Base-by-base conservation (phyloP, 352 stramenopile species). In the Phytophthora pistaciae region DNA sequence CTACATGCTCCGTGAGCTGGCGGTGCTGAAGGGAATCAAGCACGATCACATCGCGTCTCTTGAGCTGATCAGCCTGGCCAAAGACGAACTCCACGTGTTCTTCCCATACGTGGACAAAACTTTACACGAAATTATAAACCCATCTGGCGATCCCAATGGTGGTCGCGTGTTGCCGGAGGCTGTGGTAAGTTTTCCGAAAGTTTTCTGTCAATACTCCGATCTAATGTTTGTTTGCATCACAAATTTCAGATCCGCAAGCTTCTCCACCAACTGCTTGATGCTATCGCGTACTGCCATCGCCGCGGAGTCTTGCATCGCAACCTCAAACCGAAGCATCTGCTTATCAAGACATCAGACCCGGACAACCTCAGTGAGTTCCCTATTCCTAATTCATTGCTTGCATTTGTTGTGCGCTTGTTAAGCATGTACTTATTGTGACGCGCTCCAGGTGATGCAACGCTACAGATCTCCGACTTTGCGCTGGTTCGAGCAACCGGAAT, bases 61-160 rank as follows among this genome's bases (percentile, higher is more conserved):
- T 44, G 87, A 96, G 58, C 87, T 95, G 68, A 95, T 97, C 63
- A 95, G 86, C 53, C 76, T 98, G 3, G 89, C 87, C 18, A 87
- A 92, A 38, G 88, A 96, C 55, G 88, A 97, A 53, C 85, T 98
- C 1, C 88, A 97, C 57, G 87, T 97, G 11, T 97, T 98, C 73
- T 98, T 98, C 64, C 85, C 87, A 40, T 98, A 91, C 63, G 90
- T 97, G 23, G 92, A 97, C 72, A 93, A 96, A 70, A 97, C 91
- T 3, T 68, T 98, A 20, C 92, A 97, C 62, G 92, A 97, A 73
- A 86, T 96, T 62, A 96, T 97, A 63, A 98, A 98, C 67, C 92
- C 92, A 1, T 95, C 87, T 1, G 91, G 89, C 6, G 90, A 96
- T 49, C 88, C 88, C 10, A 92, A 80, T 56, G 90, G 91, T 18